Evolutionary conservation across 495 filamentous ascomycete species (phyloP).

Genomic region (Penicillium psychrofluorescens): DNA sequence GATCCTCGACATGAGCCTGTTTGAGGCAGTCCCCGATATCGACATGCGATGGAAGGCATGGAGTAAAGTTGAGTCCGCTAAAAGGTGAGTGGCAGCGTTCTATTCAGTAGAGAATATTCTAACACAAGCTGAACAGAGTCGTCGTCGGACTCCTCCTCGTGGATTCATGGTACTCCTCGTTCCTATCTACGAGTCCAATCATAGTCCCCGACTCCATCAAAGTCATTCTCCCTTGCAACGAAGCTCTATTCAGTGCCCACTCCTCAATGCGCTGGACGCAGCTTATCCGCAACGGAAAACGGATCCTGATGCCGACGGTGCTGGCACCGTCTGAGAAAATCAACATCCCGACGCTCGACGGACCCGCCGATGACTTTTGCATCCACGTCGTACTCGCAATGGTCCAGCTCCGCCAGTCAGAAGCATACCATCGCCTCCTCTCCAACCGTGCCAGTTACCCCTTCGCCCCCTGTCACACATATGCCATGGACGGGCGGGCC

Average conservation of each 20-base stretch:
- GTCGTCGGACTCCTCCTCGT: constrained; percentile 43
- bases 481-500: constrained; percentile 37
- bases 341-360: constrained; percentile 27
- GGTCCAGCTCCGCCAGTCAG: constrained; percentile 37
- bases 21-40: constrained; percentile 38
- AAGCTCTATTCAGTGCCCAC: constrained; percentile 38
- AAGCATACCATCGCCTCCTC: constrained; percentile 39
- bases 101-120: too few relatives aligned
- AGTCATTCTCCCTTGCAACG: constrained; percentile 40
- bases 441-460: constrained; percentile 33
- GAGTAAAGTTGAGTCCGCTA: constrained; percentile 44
- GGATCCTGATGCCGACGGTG: constrained; percentile 32
- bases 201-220: constrained; percentile 40
- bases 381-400: constrained; percentile 34
- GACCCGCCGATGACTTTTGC: constrained; percentile 28
- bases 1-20: constrained; percentile 37
- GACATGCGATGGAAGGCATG: constrained; percentile 48
- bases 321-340: constrained; percentile 31
- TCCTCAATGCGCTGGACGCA: constrained; percentile 42
- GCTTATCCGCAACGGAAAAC: constrained; percentile 29
- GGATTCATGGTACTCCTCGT: constrained; percentile 45
- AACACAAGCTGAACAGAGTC: constrained; percentile 16
- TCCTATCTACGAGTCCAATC: constrained; percentile 42
- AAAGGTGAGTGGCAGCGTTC: constrained; percentile 25
- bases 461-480: constrained; percentile 39